phyloP scores from a whole-genome alignment of 129 eudicot species.

The Daucus carota region DH1_v3.0 NC_030385.2:39351501-39352000 shows the following conservation, averaged over 20 bases:
- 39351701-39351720: background rate
- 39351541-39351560: slow-evolving; percentile 25
- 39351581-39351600: slow-evolving; percentile 24
- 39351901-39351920: background rate
- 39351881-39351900: slow-evolving; percentile 25
- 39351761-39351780: slow-evolving; percentile 31
- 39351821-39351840: slow-evolving; percentile 20
- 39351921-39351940: background rate
- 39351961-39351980: background rate
- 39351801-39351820: slow-evolving; percentile 19
- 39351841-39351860: slow-evolving; percentile 10
- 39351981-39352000: background rate
- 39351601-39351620: slow-evolving; percentile 28
- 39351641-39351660: background rate
- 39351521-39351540: slow-evolving; percentile 24
- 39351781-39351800: slow-evolving; percentile 28
- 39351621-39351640: slow-evolving; percentile 20
- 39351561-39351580: slow-evolving; percentile 24
- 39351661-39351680: background rate
- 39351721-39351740: slow-evolving; percentile 12
- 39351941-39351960: background rate
- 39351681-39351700: background rate
- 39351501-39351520: slow-evolving; percentile 20
- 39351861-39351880: slow-evolving; percentile 22
- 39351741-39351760: slow-evolving; percentile 30